Conservation (phyloP, 2,329 filamentous ascomycete species). For the Botrytis hyacinthi region DNA sequence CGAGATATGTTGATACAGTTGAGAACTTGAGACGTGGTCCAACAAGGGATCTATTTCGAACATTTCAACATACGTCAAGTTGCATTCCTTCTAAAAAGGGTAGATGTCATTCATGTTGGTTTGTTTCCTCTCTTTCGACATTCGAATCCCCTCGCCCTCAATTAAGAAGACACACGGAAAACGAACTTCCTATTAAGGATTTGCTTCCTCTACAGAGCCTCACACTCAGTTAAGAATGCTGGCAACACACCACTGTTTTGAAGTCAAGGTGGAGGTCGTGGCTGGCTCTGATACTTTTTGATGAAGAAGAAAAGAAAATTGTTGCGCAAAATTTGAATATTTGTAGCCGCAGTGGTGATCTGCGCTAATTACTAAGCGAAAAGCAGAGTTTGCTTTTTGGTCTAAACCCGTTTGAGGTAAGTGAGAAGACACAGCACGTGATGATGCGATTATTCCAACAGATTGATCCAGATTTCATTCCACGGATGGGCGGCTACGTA, state of each 20-base stretch:
- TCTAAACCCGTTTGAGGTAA: not conserved
- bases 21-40: not conserved
- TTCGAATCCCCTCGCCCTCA: conserved; percentile 69
- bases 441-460: not conserved
- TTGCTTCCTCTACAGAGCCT: conserved; percentile 60
- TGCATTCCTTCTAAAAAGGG: not conserved
- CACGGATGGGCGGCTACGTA: not conserved
- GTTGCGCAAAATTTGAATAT: conserved; percentile 16
- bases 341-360: not conserved
- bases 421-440: not conserved
- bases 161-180: conserved; percentile 66
- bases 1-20: not conserved
- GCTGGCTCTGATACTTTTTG: conserved; percentile 66
- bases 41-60: not conserved
- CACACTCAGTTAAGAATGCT: conserved; percentile 53
- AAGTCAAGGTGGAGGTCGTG: conserved; percentile 63
- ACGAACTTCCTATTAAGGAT: conserved; percentile 68
- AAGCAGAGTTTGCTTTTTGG: not conserved
- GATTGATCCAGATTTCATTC: not conserved
- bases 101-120: conserved; percentile 2
- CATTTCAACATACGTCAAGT: not conserved
- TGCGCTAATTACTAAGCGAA: conserved; percentile 19
- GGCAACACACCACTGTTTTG: conserved; percentile 66
- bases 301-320: conserved; percentile 43
- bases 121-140: conserved; percentile 70